Base-by-base conservation (phyloP, 345 rosid species). In the Atalantia buxifolia region DNA sequence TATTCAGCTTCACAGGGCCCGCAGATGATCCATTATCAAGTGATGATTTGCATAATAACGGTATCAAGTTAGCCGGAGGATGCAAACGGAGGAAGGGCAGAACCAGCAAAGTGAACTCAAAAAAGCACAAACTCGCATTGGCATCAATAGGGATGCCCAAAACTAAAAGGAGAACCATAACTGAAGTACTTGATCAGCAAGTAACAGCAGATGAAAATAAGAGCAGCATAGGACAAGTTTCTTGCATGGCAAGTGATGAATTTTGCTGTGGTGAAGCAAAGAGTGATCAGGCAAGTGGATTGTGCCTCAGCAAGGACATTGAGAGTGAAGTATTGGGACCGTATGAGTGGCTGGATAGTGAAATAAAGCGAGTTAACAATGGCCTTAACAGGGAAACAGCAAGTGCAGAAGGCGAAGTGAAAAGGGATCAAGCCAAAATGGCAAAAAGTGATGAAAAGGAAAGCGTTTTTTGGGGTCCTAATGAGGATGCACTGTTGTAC, bases 261-360 rank as follows among this genome's bases (percentile, higher is more conserved):
- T 59, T 36, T 14, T 13, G 40, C 25, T 28, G 25, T 25, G 69
- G 67, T 36, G 72, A 24, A 67, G 74, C 77, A 19, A 72, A 45
- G 21, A 50, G 56, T 45, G 72, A 45, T 75, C 56, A 16, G 21
- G 71, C 71, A 71, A 55, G 69, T 22, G 69, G 6, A 45, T n/a
- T 33, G 62, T 12, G 40, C 53, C 55, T 8, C 12, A 8, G 35
- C 18, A 22, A 25, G 42, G 81, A 70, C 28, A 73, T 79, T 77
- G 80, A 74, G 14, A 24, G 4, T 6, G 88, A 87, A 60, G 65
- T 56, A n/a, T 73, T 86, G 80, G 95, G 86, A 81, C 90, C 92
- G 38, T 84, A 86, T 53, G 93, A 88, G 75, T 91, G 98, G 97
- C 82, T 90, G 16, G 94, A 94, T 81, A 36, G 86, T 74, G 94